phyloP scores from a whole-genome alignment of 225 moss, liverwort and hornwort genomes.

The Physcomitrellopsis africana region DNA sequence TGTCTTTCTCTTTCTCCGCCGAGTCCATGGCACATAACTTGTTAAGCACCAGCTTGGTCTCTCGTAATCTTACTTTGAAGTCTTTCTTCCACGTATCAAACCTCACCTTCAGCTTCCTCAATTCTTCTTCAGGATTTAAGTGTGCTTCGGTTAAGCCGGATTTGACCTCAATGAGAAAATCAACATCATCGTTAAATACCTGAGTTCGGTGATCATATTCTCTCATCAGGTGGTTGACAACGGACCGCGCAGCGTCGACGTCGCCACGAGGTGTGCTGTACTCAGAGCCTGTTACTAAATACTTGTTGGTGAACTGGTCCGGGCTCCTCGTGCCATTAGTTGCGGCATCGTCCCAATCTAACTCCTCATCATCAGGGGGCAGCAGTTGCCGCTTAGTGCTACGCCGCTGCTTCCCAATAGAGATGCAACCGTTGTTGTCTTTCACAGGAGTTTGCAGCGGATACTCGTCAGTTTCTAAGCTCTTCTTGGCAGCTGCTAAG shows the following conservation, averaged over 20 bases:
- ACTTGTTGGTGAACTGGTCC: no score
- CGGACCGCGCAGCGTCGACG: conserved; percentile 78
- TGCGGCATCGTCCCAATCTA: no score
- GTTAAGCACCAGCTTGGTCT: conserved; percentile 93
- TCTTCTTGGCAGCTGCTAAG: conserved; percentile 93
- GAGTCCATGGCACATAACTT: conserved; percentile 82
- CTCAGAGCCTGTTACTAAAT: conserved; percentile 54
- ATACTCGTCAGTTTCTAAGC: conserved; percentile 78
- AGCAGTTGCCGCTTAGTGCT: conserved; percentile 73
- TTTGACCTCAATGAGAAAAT: conserved; percentile 96
- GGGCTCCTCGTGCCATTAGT: no score
- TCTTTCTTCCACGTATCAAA: conserved; percentile 99
- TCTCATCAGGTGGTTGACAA: conserved; percentile 86
- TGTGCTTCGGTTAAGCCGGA: conserved; percentile 92
- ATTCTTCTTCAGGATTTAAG: conserved; percentile 91
- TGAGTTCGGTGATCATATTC: conserved; percentile 98
- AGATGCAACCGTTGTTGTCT: conserved; percentile 63
- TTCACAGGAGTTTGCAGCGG: conserved; percentile 62
- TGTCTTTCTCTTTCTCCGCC: conserved; percentile 72
- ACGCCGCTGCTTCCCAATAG: conserved; percentile 54
- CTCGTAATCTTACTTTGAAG: conserved; percentile 90
- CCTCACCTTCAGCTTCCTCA: conserved; percentile 80
- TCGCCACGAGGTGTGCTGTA: conserved; percentile 69
- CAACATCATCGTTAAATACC: conserved; percentile 96
- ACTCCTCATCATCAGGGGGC: conserved; percentile 37